Percentiles rank a stretch among this genome's conserved stretches.
Evolutionary conservation across 2,329 filamentous ascomycete species (phyloP).

Genomic region (Trichoderma atroviride): DNA sequence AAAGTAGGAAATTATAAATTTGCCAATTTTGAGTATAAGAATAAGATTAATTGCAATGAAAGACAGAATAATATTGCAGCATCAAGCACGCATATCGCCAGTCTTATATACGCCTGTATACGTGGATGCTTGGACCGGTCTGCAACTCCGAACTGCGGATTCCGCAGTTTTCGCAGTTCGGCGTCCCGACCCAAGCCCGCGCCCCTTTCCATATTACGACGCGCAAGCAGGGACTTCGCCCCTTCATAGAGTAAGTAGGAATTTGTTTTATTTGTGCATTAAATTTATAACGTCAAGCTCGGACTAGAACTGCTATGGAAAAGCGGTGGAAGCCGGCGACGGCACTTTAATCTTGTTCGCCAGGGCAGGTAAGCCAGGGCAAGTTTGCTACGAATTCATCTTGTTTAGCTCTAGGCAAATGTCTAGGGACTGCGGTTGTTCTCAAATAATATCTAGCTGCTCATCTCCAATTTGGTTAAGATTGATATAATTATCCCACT

Average conservation of each 20-base stretch:
- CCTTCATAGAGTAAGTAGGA: too few species aligned
- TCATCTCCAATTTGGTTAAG: background rate
- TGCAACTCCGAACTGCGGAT: background rate
- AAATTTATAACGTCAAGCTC: too few species aligned
- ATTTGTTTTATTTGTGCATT: too few species aligned
- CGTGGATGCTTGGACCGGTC: background rate
- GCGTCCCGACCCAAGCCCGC: background rate
- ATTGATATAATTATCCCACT: background rate
- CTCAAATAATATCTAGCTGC: background rate
- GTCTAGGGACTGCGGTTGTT: background rate
- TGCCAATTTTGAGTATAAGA: background rate
- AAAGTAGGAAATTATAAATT: background rate
- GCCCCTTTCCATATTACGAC: too few species aligned
- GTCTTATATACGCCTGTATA: background rate
- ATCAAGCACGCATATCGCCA: background rate
- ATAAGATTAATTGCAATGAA: background rate
- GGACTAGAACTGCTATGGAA: too few species aligned
- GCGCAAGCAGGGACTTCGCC: too few species aligned
- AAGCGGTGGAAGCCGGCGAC: too few species aligned
- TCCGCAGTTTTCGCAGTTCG: background rate
- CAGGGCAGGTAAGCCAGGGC: too few species aligned
- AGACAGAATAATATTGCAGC: background rate
- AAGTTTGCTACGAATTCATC: too few species aligned
- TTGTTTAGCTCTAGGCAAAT: too few species aligned
- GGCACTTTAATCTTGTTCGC: too few species aligned